These are phyloP conservation scores for Prunus armeniaca DNA, from an alignment of 306 rosid genomes.

Conservation along the genomic window DNA sequence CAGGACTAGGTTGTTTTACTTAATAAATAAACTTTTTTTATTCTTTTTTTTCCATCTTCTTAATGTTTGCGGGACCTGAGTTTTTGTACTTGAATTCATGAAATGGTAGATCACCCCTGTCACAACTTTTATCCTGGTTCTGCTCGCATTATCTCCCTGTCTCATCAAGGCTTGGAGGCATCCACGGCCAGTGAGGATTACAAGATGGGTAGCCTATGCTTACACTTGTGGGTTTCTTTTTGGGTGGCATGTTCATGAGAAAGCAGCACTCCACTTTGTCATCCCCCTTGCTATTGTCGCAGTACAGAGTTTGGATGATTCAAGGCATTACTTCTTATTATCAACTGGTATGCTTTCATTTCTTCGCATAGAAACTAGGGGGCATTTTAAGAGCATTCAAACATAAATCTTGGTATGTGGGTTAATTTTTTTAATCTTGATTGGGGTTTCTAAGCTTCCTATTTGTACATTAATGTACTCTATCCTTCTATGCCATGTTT, in stretches of 20 bases:
- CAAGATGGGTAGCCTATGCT: constrained; percentile 87
- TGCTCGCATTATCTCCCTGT: constrained; percentile 87
- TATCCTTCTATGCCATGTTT: background rate
- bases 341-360: constrained; percentile 61
- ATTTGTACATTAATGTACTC: constrained; percentile 2
- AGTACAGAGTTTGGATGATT: constrained; percentile 57
- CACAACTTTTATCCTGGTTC: constrained; percentile 61
- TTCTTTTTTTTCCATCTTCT: background rate
- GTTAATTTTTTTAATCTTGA: background rate
- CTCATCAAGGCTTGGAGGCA: constrained; percentile 76
- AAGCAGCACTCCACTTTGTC: constrained; percentile 92
- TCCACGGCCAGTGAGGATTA: constrained; percentile 71
- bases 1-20: background rate
- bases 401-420: background rate
- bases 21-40: background rate
- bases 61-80: background rate
- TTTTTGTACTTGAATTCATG: constrained; percentile 18
- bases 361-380: constrained; percentile 1
- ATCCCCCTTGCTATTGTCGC: constrained; percentile 77
- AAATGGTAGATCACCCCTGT: constrained; percentile 74
- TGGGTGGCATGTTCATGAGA: constrained; percentile 99
- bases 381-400: background rate
- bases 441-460: background rate
- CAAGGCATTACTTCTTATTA: constrained; percentile 72
- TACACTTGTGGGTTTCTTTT: constrained; percentile 86